Conservation (phyloP, 805 yeast genomes). For the Henningerozyma blattae region DNA sequence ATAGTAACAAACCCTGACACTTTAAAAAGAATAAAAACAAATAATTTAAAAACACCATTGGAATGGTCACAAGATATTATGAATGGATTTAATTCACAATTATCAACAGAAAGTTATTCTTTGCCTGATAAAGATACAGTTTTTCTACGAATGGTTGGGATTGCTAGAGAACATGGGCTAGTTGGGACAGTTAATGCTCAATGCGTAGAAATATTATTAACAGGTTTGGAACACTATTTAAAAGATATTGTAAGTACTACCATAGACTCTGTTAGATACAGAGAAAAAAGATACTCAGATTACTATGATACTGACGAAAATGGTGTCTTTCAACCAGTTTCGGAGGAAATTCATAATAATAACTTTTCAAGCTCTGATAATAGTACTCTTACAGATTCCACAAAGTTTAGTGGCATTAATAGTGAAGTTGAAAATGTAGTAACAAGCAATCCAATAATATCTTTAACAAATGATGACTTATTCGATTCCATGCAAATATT, state of each 20-base stretch:
- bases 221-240: constrained; percentile 77
- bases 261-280: constrained; percentile 55
- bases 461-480: constrained; percentile 55
- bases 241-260: constrained; percentile 63
- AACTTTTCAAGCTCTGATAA: not conserved
- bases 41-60: constrained; percentile 32
- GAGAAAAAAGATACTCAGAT: constrained; percentile 35
- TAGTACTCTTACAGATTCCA: constrained; percentile 16
- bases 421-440: not conserved
- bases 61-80: constrained; percentile 91
- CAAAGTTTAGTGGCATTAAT: constrained; percentile 1
- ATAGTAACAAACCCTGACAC: constrained; percentile 32
- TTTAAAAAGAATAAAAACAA: constrained; percentile 20
- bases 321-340: constrained; percentile 20
- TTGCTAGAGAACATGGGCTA: constrained; percentile 82
- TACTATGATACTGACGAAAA: constrained; percentile 23
- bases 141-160: constrained; percentile 60
- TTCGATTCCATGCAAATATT: constrained; percentile 49
- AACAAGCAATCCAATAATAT: constrained; percentile 5
- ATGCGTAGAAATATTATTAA: constrained; percentile 60
- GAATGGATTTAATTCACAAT: constrained; percentile 72
- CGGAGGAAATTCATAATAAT: constrained; percentile 5
- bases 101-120: constrained; percentile 66
- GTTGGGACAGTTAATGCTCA: constrained; percentile 70
- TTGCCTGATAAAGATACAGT: constrained; percentile 70